These are phyloP conservation scores for Hypholoma fasciculare DNA, from an alignment of 768 basidiomycete species.

Conservation along the genomic window DNA sequence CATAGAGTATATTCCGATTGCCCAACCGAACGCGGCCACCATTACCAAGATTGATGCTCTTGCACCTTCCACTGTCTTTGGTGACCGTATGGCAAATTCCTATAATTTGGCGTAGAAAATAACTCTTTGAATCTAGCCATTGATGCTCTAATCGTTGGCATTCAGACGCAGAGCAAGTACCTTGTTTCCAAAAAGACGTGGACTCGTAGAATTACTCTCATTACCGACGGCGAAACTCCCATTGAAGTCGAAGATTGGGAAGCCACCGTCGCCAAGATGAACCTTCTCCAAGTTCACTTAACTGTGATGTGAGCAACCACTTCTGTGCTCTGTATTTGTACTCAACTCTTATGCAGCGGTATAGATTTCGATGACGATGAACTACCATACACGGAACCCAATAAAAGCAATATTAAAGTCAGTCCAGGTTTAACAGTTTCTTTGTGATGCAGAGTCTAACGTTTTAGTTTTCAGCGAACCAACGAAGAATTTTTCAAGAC, in stretches of 20 bases:
- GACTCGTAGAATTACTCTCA: slow-evolving; percentile 79
- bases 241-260: slow-evolving; percentile 81
- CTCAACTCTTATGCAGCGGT: slow-evolving; percentile 50
- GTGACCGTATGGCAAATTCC: slow-evolving; percentile 58
- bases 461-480: slow-evolving; percentile 41
- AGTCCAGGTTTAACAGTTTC: too few relatives aligned
- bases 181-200: slow-evolving; percentile 75
- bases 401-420: slow-evolving; percentile 78
- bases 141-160: slow-evolving; percentile 83
- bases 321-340: not conserved
- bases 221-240: slow-evolving; percentile 84
- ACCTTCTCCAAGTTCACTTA: slow-evolving; percentile 53
- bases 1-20: slow-evolving; percentile 67
- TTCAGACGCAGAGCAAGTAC: slow-evolving; percentile 74
- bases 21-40: slow-evolving; percentile 62
- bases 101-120: not conserved
- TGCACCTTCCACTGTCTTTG: slow-evolving; percentile 50
- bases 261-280: slow-evolving; percentile 63
- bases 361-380: slow-evolving; percentile 85
- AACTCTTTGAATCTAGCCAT: slow-evolving; percentile 53
- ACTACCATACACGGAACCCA: slow-evolving; percentile 58
- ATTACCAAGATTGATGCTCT: slow-evolving; percentile 67
- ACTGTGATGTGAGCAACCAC: slow-evolving; percentile 65
- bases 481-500: slow-evolving; percentile 74
- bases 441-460: not conserved